Evolutionary conservation across 345 rosid species (phyloP).

Genomic region (Linum usitatissimum): DNA sequence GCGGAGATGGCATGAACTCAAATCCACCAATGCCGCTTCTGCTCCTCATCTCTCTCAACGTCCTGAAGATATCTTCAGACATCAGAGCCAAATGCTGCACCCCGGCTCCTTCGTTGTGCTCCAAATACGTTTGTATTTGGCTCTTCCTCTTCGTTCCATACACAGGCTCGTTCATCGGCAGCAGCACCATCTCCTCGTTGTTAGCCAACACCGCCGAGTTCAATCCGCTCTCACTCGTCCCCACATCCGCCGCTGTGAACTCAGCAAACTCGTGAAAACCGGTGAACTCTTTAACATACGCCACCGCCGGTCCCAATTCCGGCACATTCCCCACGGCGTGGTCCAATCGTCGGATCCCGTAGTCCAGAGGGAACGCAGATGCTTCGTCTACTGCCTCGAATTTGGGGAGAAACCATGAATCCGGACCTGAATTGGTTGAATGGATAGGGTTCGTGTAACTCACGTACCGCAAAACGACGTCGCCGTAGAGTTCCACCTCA

Average conservation of each 20-base stretch:
- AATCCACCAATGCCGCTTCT: slow-evolving; percentile 75
- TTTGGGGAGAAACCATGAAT: slow-evolving; percentile 42
- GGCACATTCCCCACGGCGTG: slow-evolving; percentile 93
- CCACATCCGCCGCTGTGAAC: slow-evolving; percentile 89
- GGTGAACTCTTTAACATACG: slow-evolving; percentile 55
- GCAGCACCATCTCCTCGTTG: slow-evolving; percentile 65
- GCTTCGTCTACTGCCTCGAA: slow-evolving; percentile 43
- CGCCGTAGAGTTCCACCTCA: slow-evolving; percentile 74
- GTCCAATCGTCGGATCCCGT: slow-evolving; percentile 63
- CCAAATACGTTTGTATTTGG: slow-evolving; percentile 84
- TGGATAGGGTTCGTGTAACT: slow-evolving; percentile 26
- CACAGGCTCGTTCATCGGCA: slow-evolving; percentile 89
- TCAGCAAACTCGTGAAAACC: slow-evolving; percentile 93
- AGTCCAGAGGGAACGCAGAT: slow-evolving; percentile 54
- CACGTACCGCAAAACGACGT: slow-evolving; percentile 75
- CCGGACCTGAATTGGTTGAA: slow-evolving; percentile 3
- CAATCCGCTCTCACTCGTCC: slow-evolving; percentile 77
- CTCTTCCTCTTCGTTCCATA: slow-evolving; percentile 85
- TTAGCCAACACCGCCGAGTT: slow-evolving; percentile 69
- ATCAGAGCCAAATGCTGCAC: slow-evolving; percentile 72
- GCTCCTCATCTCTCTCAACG: slow-evolving; percentile 75
- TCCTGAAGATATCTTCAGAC: slow-evolving; percentile 64
- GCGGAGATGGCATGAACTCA: slow-evolving; percentile 94
- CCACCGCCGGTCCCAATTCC: slow-evolving; percentile 48
- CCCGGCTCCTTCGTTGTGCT: slow-evolving; percentile 89